These are phyloP conservation scores for Waltiozyma sp. DNA, from an alignment of 1,139 yeast genomes.

Conservation along the genomic window DNA sequence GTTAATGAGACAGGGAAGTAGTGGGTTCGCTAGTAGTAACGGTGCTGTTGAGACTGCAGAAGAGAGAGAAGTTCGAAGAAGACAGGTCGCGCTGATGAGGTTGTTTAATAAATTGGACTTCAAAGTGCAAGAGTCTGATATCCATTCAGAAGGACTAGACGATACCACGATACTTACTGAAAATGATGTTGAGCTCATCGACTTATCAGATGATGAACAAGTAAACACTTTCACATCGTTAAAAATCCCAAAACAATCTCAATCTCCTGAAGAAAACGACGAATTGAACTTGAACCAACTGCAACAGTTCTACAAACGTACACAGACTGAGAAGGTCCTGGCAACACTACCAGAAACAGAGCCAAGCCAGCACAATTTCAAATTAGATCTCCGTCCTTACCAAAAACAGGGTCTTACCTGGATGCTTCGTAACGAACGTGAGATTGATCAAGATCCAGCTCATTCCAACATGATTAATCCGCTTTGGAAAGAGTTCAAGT, in stretches of 20 bases:
- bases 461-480: constrained; percentile 65
- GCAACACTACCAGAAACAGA: constrained; percentile 71
- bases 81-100: constrained; percentile 47
- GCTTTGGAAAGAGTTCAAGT: constrained; percentile 67
- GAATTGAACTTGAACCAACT: constrained; percentile 62
- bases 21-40: constrained; percentile 1
- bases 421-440: constrained; percentile 75
- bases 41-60: constrained; percentile 35
- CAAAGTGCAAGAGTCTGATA: constrained; percentile 15
- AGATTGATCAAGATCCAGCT: constrained; percentile 34
- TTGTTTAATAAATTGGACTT: constrained; percentile 41
- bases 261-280: constrained; percentile 10
- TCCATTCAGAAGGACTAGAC: constrained; percentile 14
- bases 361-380: constrained; percentile 41
- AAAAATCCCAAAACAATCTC: neutral
- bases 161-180: constrained; percentile 14
- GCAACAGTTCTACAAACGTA: constrained; percentile 59
- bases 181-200: constrained; percentile 69
- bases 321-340: constrained; percentile 49
- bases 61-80: constrained; percentile 40
- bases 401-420: constrained; percentile 90
- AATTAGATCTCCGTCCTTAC: constrained; percentile 66
- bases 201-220: constrained; percentile 64
- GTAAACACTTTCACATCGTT: constrained; percentile 25
- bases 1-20: constrained; percentile 11